Base-by-base conservation (phyloP, 2,329 filamentous ascomycete genomes). In the Rhynchosporium secalis region DNA sequence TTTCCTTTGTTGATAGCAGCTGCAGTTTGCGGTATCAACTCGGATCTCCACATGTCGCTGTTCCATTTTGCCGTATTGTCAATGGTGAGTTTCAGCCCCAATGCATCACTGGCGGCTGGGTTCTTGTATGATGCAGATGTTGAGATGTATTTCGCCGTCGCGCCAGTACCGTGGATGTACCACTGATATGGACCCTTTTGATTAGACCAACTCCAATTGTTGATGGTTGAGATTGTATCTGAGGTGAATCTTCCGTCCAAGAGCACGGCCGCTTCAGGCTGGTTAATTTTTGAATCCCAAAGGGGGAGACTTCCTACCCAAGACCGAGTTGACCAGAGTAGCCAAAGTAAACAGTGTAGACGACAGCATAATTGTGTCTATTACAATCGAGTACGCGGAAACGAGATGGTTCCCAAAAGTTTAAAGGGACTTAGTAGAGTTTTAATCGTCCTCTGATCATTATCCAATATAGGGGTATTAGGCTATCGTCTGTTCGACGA, bases 161-260 rank as follows among this genome's bases (percentile, higher is more conserved):
- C 48, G 7, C 79, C 81, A 6, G 77, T 76, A 47, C 88, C 89
- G 77, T 91, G 88, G 72, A 90, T 90, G 77, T 90, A 91, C 79
- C 88, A 91, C 75, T 91, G 88, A 76, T 89, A 91, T 0, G 85
- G 81, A 0, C 86, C 85, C 69, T 88, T 83, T 75, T 87, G 83
- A 74, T 85, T 88, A 26, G 79, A 80, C 82, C 83, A 90, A 4
- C 83, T 86, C 86, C 86, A 88, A 45, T 81, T 80, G 69, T 80
- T 77, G 41, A 88, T 78, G 70, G 86, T 84, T 2, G 78, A 69
- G 46, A 79, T 79, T 15, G 77, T 76, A 66, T 86, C 76, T 62
- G 85, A 81, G 72, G 87, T 88, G 78, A 88, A 86, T 58, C 85
- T 82, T 47, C 86, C 86, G 72, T 89, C 86, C 86, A 86, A 89